Conservation (phyloP, 2,329 filamentous ascomycete genomes). For the Epichloe sylvatica region DNA sequence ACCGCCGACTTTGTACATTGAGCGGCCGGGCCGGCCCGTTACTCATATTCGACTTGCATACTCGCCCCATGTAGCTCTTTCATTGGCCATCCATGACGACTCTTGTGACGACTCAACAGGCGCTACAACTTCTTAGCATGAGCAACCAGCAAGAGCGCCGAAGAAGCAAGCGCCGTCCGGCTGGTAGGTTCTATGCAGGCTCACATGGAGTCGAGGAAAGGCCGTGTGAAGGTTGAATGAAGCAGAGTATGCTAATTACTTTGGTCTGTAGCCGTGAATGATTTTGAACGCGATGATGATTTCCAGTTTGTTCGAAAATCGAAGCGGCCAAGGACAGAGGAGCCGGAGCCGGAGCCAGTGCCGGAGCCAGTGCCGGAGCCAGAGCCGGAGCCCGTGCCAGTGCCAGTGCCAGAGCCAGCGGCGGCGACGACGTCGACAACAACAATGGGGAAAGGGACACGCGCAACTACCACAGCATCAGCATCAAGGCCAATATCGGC, state of each 20-base stretch:
- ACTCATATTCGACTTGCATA: not conserved
- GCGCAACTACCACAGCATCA: not conserved
- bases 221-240: not conserved
- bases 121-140: conserved; percentile 56
- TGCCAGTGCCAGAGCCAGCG: conserved; percentile 17
- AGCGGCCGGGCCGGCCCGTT: not conserved
- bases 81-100: conserved; percentile 53
- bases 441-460: not conserved
- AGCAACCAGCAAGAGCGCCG: conserved; percentile 48
- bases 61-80: conserved; percentile 6
- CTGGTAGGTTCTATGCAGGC: conserved; percentile 32
- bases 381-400: conserved; percentile 13
- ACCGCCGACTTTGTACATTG: not conserved
- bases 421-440: conserved; percentile 12
- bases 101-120: conserved; percentile 48
- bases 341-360: conserved; percentile 22
- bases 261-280: conserved; percentile 19
- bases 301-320: conserved; percentile 60
- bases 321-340: conserved; percentile 48
- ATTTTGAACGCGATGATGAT: conserved; percentile 62
- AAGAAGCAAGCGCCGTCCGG: conserved; percentile 47
- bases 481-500: not conserved
- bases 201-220: not conserved
- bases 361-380: conserved; percentile 10
- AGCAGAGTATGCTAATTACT: not conserved